Evolutionary conservation across 2,329 filamentous ascomycete species (phyloP).

Genomic region (Whalleya microplaca): DNA sequence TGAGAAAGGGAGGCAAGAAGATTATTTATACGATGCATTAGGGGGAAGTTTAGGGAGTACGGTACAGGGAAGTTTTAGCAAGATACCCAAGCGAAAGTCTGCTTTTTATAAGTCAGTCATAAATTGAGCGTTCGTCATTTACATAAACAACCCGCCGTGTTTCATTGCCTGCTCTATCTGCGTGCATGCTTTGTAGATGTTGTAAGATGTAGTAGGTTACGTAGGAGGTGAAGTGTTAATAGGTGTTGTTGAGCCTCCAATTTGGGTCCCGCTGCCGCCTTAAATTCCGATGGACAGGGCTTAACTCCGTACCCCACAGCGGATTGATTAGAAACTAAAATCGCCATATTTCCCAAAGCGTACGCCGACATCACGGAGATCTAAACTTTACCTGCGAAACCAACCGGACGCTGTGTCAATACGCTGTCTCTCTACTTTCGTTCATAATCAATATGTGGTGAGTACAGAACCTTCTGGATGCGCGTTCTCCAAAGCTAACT

Average conservation of each 20-base stretch:
- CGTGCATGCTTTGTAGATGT: neutral
- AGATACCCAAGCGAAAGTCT: too few relatives aligned
- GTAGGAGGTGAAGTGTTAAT: neutral
- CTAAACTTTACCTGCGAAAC: neutral
- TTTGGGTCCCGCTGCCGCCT: too few relatives aligned
- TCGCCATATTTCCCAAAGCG: neutral
- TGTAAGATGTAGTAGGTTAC: neutral
- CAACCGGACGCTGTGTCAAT: neutral
- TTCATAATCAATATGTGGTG: neutral
- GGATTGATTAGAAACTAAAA: neutral
- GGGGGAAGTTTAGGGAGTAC: too few relatives aligned
- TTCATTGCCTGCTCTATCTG: neutral
- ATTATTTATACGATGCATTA: too few relatives aligned
- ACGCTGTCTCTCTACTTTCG: neutral
- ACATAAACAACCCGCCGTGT: too few relatives aligned
- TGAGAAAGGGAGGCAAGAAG: too few relatives aligned
- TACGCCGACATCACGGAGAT: neutral
- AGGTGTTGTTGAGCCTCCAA: neutral
- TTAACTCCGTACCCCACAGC: neutral
- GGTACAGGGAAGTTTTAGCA: too few relatives aligned
- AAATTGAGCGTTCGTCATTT: too few relatives aligned
- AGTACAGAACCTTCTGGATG: neutral
- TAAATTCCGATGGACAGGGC: neutral
- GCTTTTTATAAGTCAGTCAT: too few relatives aligned
- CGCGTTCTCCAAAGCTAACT: conserved; percentile 4